Conservation (phyloP, 2,329 filamentous ascomycete genomes). For the Emergomyces pasteurianus region DNA sequence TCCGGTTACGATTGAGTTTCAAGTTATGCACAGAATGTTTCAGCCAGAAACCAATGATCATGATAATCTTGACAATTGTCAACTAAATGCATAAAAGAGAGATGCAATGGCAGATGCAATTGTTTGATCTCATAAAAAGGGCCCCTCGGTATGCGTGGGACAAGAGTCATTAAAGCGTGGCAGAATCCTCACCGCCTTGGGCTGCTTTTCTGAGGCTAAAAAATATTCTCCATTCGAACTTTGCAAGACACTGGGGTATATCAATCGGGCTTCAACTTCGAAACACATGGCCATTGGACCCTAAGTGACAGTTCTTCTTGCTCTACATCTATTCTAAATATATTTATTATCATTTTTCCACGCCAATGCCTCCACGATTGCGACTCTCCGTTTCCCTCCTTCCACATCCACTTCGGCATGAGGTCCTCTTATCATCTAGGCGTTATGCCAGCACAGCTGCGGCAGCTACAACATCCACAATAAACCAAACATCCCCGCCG, state of each 20-base stretch:
- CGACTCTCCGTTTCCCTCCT: slow-evolving; percentile 28
- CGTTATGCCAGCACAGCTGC: slow-evolving; percentile 3
- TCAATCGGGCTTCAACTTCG: not conserved
- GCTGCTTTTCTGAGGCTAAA: not conserved
- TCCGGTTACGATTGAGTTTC: not conserved
- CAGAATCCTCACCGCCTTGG: slow-evolving; percentile 4
- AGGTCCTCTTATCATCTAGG: slow-evolving; percentile 7
- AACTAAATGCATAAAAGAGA: not conserved
- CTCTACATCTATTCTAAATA: not conserved
- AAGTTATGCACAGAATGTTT: not conserved
- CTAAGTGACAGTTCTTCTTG: not conserved
- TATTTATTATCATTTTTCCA: not conserved
- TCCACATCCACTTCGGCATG: slow-evolving; percentile 25
- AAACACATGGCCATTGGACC: not conserved
- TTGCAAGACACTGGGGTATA: not conserved
- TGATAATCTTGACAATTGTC: too few species aligned
- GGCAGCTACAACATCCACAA: slow-evolving; percentile 33
- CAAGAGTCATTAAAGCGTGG: not conserved
- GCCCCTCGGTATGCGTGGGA: not conserved
- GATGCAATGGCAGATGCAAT: not conserved
- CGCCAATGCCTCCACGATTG: slow-evolving; percentile 43
- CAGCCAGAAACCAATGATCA: too few species aligned
- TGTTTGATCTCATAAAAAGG: not conserved
- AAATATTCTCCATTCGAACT: not conserved
- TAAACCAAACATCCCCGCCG: slow-evolving; percentile 37